phyloP scores from a whole-genome alignment of 805 yeast species.

The Jamesozyma piceae region DNA sequence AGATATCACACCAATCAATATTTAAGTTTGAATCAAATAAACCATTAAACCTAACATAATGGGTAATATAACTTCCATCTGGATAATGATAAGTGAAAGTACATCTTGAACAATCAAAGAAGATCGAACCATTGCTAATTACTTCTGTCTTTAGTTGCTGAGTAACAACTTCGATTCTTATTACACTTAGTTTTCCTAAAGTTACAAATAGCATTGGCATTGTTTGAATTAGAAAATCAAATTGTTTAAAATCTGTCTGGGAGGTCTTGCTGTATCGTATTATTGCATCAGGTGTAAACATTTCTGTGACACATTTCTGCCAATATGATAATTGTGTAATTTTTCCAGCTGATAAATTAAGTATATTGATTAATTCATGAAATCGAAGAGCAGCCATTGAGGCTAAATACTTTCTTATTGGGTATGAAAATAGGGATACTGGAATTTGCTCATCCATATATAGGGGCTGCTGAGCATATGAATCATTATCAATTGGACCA shows the following conservation, averaged over 20 bases:
- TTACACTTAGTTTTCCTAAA: constrained; percentile 43
- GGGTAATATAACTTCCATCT: constrained; percentile 62
- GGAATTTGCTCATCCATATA: constrained; percentile 3
- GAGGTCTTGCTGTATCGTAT: constrained; percentile 40
- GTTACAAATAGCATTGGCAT: constrained; percentile 35
- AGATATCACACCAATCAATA: constrained; percentile 65
- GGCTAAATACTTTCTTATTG: constrained; percentile 34
- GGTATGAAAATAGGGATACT: constrained; percentile 16
- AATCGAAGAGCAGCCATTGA: constrained; percentile 44
- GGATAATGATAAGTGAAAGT: constrained; percentile 43
- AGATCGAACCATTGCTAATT: constrained; percentile 43
- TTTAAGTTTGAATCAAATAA: constrained; percentile 53
- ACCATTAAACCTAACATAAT: constrained; percentile 53
- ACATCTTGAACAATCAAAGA: constrained; percentile 44
- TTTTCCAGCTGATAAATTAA: constrained; percentile 37
- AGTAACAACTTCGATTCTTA: constrained; percentile 42
- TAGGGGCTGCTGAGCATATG: too few species aligned
- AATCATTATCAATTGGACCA: neutral
- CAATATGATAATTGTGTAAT: constrained; percentile 40
- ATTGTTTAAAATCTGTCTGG: constrained; percentile 42
- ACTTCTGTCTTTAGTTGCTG: constrained; percentile 42
- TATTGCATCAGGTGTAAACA: constrained; percentile 44
- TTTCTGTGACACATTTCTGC: constrained; percentile 40
- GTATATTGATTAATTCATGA: constrained; percentile 40
- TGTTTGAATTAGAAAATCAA: constrained; percentile 42